Conservation (phyloP, 2,329 filamentous ascomycete species). For the Bimuria novae-zelandiae region DNA sequence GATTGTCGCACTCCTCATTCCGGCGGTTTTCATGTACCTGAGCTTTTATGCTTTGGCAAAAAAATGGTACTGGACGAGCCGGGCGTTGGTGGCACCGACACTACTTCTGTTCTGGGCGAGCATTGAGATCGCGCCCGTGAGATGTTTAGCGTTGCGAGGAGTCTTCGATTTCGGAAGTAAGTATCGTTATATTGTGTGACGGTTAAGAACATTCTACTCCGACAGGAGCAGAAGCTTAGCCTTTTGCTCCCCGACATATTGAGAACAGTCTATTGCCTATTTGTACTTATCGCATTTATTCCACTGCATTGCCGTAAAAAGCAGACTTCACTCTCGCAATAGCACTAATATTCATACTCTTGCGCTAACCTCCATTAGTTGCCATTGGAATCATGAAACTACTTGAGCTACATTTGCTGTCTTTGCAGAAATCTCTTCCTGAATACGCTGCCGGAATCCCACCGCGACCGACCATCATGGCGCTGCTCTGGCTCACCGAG, state of each 20-base stretch:
- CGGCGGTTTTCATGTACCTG: constrained; percentile 12
- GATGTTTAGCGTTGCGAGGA: constrained; percentile 14
- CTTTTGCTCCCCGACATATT: no score
- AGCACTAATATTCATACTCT: not conserved
- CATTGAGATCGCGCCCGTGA: constrained; percentile 13
- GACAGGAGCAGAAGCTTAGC: no score
- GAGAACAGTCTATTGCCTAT: no score
- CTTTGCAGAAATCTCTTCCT: constrained; percentile 40
- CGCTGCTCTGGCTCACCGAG: constrained; percentile 46
- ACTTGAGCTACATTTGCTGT: constrained; percentile 49
- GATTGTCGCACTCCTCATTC: constrained; percentile 11
- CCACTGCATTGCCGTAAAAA: no score
- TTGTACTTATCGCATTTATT: no score
- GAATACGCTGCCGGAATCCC: constrained; percentile 32
- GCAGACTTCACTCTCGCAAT: no score
- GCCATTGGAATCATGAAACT: constrained; percentile 48
- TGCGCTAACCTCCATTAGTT: constrained; percentile 23
- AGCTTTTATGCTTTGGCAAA: constrained; percentile 15
- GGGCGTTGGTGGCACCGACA: constrained; percentile 10
- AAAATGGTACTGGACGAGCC: constrained; percentile 4
- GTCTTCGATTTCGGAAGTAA: constrained; percentile 21
- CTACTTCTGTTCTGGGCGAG: constrained; percentile 16
- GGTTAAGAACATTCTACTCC: no score
- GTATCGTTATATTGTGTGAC: not conserved
- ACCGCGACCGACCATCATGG: constrained; percentile 11